Percentiles rank a stretch among this genome's conserved stretches.
Evolutionary conservation across 306 rosid species (phyloP).

Genomic region (Alnus rubra): DNA sequence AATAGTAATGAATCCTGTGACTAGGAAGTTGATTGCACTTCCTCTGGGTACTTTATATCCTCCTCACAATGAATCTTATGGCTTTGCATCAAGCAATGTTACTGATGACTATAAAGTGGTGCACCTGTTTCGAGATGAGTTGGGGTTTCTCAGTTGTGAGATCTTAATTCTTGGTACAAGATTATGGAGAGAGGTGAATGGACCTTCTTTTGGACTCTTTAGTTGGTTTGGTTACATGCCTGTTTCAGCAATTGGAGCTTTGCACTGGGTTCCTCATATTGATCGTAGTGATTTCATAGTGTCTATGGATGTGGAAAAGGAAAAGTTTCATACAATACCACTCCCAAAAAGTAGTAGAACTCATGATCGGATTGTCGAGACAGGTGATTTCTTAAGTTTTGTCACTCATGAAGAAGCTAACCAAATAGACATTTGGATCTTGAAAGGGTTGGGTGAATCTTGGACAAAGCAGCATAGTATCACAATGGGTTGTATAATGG

Average conservation of each 20-base stretch:
- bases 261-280: constrained; percentile 53
- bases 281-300: constrained; percentile 34
- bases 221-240: constrained; percentile 39
- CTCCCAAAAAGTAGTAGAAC: constrained; percentile 36
- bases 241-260: constrained; percentile 47
- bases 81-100: constrained; percentile 29
- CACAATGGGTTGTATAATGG: constrained; percentile 30
- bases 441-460: constrained; percentile 42
- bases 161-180: constrained; percentile 28
- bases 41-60: constrained; percentile 44
- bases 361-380: constrained; percentile 43
- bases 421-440: constrained; percentile 48
- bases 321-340: constrained; percentile 38
- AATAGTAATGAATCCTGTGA: constrained; percentile 51
- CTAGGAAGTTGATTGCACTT: constrained; percentile 43
- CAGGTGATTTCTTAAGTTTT: constrained; percentile 36
- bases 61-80: constrained; percentile 40
- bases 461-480: constrained; percentile 53
- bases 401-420: constrained; percentile 30
- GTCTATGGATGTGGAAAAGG: constrained; percentile 39
- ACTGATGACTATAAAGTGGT: constrained; percentile 45
- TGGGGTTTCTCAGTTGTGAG: constrained; percentile 40
- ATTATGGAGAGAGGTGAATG: constrained; percentile 46
- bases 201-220: constrained; percentile 46
- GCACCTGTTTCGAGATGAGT: constrained; percentile 49